Percentiles rank a stretch among this genome's conserved stretches.
Evolutionary conservation across 805 yeast genomes (phyloP).

Genomic region (Lachancea sp.): DNA sequence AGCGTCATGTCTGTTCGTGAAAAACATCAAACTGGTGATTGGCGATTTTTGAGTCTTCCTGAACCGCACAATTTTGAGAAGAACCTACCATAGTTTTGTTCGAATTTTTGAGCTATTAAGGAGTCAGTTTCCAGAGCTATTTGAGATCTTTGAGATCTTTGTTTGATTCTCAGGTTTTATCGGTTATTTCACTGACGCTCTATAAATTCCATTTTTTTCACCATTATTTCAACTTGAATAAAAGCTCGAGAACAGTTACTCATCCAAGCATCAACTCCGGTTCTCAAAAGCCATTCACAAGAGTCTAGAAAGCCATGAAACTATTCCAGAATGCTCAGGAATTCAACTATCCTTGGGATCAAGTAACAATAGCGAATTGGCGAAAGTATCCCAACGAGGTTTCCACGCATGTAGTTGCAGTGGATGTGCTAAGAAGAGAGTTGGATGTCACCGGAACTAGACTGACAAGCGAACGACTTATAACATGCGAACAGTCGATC

Average conservation of each 20-base stretch:
- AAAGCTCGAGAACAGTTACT: background rate
- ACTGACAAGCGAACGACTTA: constrained; percentile 75
- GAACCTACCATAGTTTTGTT: background rate
- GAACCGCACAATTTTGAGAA: constrained; percentile 15
- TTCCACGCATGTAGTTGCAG: constrained; percentile 88
- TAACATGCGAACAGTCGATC: constrained; percentile 80
- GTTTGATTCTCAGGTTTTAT: background rate
- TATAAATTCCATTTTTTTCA: background rate
- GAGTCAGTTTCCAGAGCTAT: background rate
- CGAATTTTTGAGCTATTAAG: background rate
- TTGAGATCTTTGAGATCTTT: background rate
- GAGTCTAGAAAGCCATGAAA: constrained; percentile 50
- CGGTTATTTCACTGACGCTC: background rate
- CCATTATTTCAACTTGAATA: background rate
- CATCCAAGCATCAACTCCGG: background rate
- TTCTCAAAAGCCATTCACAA: background rate
- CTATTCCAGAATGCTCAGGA: constrained; percentile 63
- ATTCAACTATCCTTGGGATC: constrained; percentile 86
- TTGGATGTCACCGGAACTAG: constrained; percentile 46
- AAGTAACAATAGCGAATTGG: constrained; percentile 95
- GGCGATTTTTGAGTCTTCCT: constrained; percentile 32
- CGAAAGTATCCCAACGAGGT: constrained; percentile 91
- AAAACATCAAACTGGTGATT: constrained; percentile 33
- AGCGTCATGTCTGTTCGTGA: constrained; percentile 31
- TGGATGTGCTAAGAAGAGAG: constrained; percentile 77